Conservation (phyloP, 768 basidiomycete species). For the Termitomyces sp. region DNA sequence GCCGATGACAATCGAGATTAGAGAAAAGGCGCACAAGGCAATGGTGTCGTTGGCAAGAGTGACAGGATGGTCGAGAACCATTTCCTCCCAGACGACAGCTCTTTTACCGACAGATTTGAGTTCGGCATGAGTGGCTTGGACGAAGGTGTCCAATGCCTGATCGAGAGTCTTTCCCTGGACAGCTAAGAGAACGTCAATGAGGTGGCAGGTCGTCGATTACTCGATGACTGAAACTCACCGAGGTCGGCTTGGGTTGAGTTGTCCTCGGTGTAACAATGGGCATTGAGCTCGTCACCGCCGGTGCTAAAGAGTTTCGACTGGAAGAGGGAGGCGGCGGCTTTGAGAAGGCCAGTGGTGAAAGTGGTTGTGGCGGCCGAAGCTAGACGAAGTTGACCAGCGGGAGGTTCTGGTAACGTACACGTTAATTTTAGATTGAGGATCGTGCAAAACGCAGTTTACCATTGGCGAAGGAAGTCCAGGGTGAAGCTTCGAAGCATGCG, state of each 20-base stretch:
- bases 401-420: conserved; percentile 49
- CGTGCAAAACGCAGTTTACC: conserved; percentile 18
- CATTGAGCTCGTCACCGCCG: conserved; percentile 82
- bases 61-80: conserved; percentile 56
- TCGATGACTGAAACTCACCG: conserved; percentile 19
- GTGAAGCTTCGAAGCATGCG: conserved; percentile 59
- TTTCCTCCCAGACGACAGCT: conserved; percentile 84
- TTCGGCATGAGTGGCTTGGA: conserved; percentile 52
- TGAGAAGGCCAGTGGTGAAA: conserved; percentile 58
- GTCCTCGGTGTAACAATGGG: conserved; percentile 61
- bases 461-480: conserved; percentile 61
- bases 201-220: background rate
- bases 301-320: conserved; percentile 64
- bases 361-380: conserved; percentile 52
- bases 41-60: conserved; percentile 47
- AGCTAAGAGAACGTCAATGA: conserved; percentile 15
- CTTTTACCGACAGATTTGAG: conserved; percentile 59
- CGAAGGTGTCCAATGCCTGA: conserved; percentile 63
- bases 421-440: background rate
- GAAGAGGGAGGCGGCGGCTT: conserved; percentile 45
- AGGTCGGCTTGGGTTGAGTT: conserved; percentile 53
- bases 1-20: background rate
- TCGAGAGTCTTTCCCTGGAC: conserved; percentile 48
- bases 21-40: conserved; percentile 42
- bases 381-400: conserved; percentile 79